Evolutionary conservation across 139 green algal species (phyloP), one percentile per base, ranked within the genome.

Genomic region (Chlorella sp.): DNA sequence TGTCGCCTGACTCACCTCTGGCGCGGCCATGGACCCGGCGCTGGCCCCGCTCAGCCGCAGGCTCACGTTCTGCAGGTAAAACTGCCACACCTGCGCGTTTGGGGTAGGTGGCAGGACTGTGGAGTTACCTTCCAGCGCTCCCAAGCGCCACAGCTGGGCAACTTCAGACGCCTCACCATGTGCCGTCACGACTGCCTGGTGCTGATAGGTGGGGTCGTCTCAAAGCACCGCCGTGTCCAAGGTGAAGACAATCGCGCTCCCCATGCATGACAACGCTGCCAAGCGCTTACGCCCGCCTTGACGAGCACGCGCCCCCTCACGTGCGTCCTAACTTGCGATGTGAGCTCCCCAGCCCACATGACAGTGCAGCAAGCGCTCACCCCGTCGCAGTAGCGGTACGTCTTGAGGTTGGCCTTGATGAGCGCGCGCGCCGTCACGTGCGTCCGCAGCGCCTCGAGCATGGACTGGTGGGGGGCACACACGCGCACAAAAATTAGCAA

Each of bases 351-450:
- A 65, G 10, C 5, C 14, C 59, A 30, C 17, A 24, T 22, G 14
- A 5, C 27, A 22, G 59, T 65, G 14, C 5, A 31, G 59, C 59
- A 29, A 55, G 22, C 49, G 1, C 82, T 80, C 29, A 88, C 83
- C 35, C 85, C 85, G 60, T 88, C 79, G 20, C 81, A 84, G 72
- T 84, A 88, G 42, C 82, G 79, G 72, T 88, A 88, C 2, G 72
- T 84, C 70, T 82, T 77, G 62, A 88, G 77, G 72, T 82, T 80
- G 60, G 79, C 79, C 62, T 84, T 83, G 63, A 88, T 81, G n/a
- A 72, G 76, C 14, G 79, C 77, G 68, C 79, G 84, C 26, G 70
- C 79, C 1, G 61, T 75, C 0, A 88, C 77, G n/a, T 84, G 75
- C 31, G 76, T 72, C 30, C 78, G 83, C 2, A 88, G 70, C 6